A percentile compares a stretch with the other conserved stretches of the same genome.
phyloP scores from a whole-genome alignment of 164 flowering plant species.

The grape (Vitis vinifera) region DNA sequence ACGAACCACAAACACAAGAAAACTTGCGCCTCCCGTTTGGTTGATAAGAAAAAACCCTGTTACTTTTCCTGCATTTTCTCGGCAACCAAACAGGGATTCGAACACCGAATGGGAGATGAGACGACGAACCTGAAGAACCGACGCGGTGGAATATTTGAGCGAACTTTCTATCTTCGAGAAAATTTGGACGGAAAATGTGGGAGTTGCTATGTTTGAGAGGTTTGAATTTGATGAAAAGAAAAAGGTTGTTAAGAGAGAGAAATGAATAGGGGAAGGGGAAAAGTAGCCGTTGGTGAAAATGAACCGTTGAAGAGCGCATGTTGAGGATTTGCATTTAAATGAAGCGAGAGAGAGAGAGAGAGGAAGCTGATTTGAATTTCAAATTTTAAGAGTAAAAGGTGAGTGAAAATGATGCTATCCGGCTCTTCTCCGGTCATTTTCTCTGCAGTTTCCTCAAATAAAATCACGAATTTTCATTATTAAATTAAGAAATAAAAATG shows the following conservation, averaged over 20 bases:
- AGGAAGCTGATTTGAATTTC: conserved; percentile 21
- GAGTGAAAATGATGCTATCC: too few species aligned
- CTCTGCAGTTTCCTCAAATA: too few species aligned
- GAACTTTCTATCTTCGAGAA: background rate
- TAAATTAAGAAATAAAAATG: too few species aligned
- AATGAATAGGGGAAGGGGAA: conserved; percentile 5
- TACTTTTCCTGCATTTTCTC: conserved; percentile 10
- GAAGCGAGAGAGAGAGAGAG: background rate
- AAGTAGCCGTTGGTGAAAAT: conserved; percentile 19
- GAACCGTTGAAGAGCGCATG: conserved; percentile 31
- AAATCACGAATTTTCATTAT: too few species aligned
- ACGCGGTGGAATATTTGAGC: background rate
- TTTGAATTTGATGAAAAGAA: background rate
- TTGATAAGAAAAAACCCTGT: background rate
- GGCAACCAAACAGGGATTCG: background rate
- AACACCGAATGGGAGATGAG: background rate
- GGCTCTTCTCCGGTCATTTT: too few species aligned
- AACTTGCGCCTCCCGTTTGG: too few species aligned
- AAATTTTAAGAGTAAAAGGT: conserved; percentile 8
- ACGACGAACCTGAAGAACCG: conserved; percentile 12
- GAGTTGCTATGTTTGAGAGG: background rate
- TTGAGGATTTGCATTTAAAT: conserved; percentile 10
- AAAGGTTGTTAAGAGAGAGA: conserved; percentile 12
- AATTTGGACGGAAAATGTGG: conserved; percentile 1
- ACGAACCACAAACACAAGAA: background rate